Conservation (phyloP, 139 green algal genomes). For the Cymbomonas tetramitiformis region DNA sequence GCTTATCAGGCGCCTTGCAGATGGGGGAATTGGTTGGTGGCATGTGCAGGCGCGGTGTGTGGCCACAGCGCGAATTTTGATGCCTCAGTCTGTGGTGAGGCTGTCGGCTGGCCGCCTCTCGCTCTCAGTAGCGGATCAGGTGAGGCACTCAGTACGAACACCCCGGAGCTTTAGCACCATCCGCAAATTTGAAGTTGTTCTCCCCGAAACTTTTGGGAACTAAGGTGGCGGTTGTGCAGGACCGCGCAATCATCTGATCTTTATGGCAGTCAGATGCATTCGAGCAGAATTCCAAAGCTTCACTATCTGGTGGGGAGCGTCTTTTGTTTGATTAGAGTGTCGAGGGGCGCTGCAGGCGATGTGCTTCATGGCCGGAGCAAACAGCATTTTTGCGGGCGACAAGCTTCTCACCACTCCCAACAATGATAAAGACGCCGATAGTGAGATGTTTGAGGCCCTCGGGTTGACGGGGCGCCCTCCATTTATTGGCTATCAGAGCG, state of each 20-base stretch:
- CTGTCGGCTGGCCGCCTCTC: slow-evolving; percentile 66
- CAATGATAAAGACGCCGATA: slow-evolving; percentile 58
- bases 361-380: slow-evolving; percentile 91
- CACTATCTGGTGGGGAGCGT: slow-evolving; percentile 28
- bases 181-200: no score
- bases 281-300: no score
- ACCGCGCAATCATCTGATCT: not conserved
- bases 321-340: slow-evolving; percentile 19
- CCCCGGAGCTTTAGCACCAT: no score
- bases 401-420: slow-evolving; percentile 95
- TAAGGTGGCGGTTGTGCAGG: no score
- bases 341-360: slow-evolving; percentile 75
- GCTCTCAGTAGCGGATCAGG: slow-evolving; percentile 2
- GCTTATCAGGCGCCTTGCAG: no score
- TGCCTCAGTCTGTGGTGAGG: slow-evolving; percentile 79
- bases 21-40: no score
- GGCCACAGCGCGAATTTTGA: slow-evolving; percentile 81
- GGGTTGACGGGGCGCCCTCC: slow-evolving; percentile 43
- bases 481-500: no score
- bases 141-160: no score
- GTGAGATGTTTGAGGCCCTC: slow-evolving; percentile 64
- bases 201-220: no score
- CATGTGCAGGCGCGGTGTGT: no score
- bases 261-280: no score
- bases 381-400: slow-evolving; percentile 95